Evolutionary conservation across 2,329 filamentous ascomycete species (phyloP), one percentile per base, ranked within the genome.

Genomic region (Colletotrichum chlorophyti): DNA sequence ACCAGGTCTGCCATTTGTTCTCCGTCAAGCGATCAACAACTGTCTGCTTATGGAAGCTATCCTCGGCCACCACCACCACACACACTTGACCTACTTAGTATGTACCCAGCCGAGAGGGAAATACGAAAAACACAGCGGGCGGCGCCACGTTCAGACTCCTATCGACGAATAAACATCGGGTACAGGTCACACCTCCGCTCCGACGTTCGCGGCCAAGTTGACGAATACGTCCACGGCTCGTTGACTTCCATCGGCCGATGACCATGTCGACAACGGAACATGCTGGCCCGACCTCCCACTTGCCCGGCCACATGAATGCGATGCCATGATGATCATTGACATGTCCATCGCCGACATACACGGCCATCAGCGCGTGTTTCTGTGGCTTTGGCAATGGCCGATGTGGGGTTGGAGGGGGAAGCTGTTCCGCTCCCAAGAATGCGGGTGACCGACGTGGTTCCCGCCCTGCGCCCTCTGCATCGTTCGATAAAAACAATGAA

Each of bases 101-200:
- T n/a, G n/a, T n/a, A n/a, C n/a, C n/a, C n/a, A n/a, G n/a, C n/a
- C n/a, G n/a, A n/a, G n/a, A n/a, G n/a, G n/a, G n/a, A n/a, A n/a
- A n/a, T 43, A 8, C 35, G 26, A 24, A 5, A 27, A 38, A 37
- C 23, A 38, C 12, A 48, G 14, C 29, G 15, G 37, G 14, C 38
- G 32, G 42, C 51, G 57, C 57, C 57, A 55, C 51, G n/a, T n/a
- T n/a, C n/a, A n/a, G n/a, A n/a, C n/a, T n/a, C n/a, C 8, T 45
- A 49, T 32, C 6, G 9, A 49, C 31, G 24, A n/a, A 15, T 26
- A 24, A 49, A 49, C 42, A 38, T 38, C n/a, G 19, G 15, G 55
- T 31, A 35, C 27, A 21, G 27, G 11, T 14, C 19, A 24, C n/a
- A n/a, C 21, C 6, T 7, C 6, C 14, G 10, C 21, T 21, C 27